phyloP scores from a whole-genome alignment of 2,329 filamentous ascomycete species.

The Hypoxylon sp. region DNA sequence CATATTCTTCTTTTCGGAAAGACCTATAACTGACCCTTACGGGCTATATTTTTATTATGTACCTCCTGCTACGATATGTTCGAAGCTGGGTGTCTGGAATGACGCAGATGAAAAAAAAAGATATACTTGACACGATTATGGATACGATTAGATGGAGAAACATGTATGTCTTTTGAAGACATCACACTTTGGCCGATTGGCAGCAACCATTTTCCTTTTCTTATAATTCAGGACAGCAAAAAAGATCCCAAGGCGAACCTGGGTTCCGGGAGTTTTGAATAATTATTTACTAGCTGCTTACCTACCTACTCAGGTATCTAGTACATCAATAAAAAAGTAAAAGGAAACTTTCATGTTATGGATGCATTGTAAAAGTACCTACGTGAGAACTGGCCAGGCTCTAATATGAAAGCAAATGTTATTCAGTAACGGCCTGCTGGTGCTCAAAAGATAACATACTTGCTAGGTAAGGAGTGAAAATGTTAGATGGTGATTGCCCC shows the following conservation, averaged over 20 bases:
- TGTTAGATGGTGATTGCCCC: no score
- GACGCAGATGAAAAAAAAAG: constrained; percentile 12
- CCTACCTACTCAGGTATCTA: no score
- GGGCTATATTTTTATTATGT: constrained; percentile 16
- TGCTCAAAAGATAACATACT: no score
- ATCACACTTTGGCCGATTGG: constrained; percentile 10
- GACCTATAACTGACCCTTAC: constrained; percentile 22
- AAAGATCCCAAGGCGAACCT: not conserved
- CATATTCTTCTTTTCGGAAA: constrained; percentile 8
- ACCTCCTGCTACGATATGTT: no score
- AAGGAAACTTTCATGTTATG: constrained; percentile 1
- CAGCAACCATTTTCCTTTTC: constrained; percentile 8
- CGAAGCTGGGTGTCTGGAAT: constrained; percentile 5
- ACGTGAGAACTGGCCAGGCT: no score
- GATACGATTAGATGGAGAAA: not conserved
- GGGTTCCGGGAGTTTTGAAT: not conserved
- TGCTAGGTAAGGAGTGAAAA: no score
- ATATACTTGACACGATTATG: constrained; percentile 11
- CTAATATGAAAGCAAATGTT: no score
- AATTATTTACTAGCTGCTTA: not conserved
- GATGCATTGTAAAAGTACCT: not conserved
- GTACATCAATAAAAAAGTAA: constrained; percentile 12
- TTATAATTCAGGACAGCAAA: not conserved
- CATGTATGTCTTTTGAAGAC: constrained; percentile 5
- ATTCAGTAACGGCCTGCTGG: no score